These are phyloP conservation scores for Hypoxylon perforatum DNA, from an alignment of 495 filamentous ascomycete genomes.

Conservation along the genomic window DNA sequence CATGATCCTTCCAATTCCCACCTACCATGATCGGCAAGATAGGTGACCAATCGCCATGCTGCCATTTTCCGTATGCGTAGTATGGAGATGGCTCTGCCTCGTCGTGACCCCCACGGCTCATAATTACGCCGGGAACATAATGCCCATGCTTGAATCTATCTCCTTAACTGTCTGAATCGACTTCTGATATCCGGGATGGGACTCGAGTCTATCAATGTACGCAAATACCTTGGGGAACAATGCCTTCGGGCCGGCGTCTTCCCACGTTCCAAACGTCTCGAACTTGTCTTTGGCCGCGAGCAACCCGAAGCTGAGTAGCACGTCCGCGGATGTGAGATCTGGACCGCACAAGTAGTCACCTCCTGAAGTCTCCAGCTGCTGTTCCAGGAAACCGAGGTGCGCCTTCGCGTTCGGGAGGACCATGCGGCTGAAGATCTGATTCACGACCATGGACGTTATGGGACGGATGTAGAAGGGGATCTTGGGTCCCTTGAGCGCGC, in stretches of 20 bases:
- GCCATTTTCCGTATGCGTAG: background rate
- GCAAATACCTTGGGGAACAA: constrained; percentile 61
- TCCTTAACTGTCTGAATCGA: constrained; percentile 68
- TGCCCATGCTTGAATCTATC: constrained; percentile 62
- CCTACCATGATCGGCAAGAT: background rate
- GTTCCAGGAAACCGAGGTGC: constrained; percentile 78
- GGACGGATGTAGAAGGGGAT: constrained; percentile 89
- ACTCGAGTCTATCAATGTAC: constrained; percentile 72
- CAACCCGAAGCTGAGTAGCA: constrained; percentile 81
- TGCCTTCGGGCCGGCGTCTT: constrained; percentile 31
- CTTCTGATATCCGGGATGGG: constrained; percentile 67
- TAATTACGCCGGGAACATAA: constrained; percentile 24
- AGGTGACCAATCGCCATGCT: constrained; percentile 3
- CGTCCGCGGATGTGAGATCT: constrained; percentile 80
- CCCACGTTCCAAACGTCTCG: constrained; percentile 53
- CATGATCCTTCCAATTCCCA: constrained; percentile 1
- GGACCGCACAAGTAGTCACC: constrained; percentile 78
- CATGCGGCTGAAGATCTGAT: constrained; percentile 68
- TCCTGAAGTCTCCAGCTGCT: constrained; percentile 71
- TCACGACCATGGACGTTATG: constrained; percentile 72
- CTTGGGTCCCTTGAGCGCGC: constrained; percentile 65
- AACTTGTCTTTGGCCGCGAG: constrained; percentile 68
- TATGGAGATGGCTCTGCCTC: background rate
- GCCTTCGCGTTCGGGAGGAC: constrained; percentile 71
- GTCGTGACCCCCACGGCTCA: background rate